Conservation (phyloP, 129 eudicot genomes). For the Pittosporum tobira region DNA sequence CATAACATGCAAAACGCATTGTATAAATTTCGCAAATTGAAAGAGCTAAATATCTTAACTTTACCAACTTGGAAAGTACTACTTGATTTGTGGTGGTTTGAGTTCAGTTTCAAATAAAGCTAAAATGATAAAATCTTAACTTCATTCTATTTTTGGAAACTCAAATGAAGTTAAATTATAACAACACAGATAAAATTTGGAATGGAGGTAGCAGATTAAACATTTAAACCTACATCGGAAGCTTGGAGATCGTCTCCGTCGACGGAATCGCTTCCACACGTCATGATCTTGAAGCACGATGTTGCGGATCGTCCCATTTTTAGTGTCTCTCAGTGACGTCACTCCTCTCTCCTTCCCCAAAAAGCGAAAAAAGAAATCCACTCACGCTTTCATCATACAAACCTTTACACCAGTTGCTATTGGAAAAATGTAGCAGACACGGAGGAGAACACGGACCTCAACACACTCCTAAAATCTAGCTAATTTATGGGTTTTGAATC, state of each 20-base stretch:
- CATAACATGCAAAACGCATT: background rate
- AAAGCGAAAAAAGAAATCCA: background rate
- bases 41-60: background rate
- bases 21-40: background rate
- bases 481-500: constrained; percentile 34
- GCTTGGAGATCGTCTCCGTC: constrained; percentile 46
- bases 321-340: background rate
- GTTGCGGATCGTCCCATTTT: constrained; percentile 64
- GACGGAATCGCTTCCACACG: constrained; percentile 55
- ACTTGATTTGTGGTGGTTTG: too few species aligned
- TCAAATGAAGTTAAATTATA: background rate
- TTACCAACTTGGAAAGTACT: too few species aligned
- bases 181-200: background rate
- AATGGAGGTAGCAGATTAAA: background rate
- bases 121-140: background rate
- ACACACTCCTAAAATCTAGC: constrained; percentile 45
- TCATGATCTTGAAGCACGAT: constrained; percentile 76
- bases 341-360: background rate
- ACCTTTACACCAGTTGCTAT: background rate
- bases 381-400: background rate
- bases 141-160: too few species aligned
- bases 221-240: constrained; percentile 49
- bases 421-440: constrained; percentile 2
- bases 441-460: constrained; percentile 32
- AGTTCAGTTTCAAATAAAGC: background rate